Evolutionary conservation across 1,139 yeast species (phyloP).

Genomic region (Suhomyces atakaporum): DNA sequence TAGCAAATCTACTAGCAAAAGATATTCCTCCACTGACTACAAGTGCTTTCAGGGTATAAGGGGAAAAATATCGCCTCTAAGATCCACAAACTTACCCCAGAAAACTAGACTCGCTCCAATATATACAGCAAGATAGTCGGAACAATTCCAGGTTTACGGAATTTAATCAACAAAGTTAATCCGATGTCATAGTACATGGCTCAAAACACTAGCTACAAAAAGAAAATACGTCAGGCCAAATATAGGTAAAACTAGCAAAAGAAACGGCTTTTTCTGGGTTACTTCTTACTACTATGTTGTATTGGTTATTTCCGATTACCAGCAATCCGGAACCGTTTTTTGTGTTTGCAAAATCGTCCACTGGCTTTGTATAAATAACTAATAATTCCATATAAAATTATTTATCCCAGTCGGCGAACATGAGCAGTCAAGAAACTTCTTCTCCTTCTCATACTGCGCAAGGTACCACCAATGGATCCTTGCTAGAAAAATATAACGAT

Average conservation of each 20-base stretch:
- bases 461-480: conserved; percentile 13
- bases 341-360: not conserved
- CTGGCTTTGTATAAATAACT: not conserved
- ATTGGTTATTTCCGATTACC: not conserved
- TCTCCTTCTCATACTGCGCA: conserved; percentile 11
- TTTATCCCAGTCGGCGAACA: too few relatives aligned
- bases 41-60: too few relatives aligned
- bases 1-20: too few relatives aligned
- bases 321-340: conserved; percentile 4
- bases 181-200: conserved; percentile 3
- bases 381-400: not conserved
- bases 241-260: conserved; percentile 4
- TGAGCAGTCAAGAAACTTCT: conserved; percentile 7
- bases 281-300: not conserved
- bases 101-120: too few relatives aligned
- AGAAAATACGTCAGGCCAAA: conserved; percentile 5
- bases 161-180: conserved; percentile 4
- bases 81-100: too few relatives aligned
- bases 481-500: conserved; percentile 12
- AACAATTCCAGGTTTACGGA: too few relatives aligned
- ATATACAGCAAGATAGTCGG: too few relatives aligned
- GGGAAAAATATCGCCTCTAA: too few relatives aligned
- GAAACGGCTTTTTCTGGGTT: conserved; percentile 7
- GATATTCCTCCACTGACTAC: too few relatives aligned
- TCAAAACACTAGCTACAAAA: conserved; percentile 3